Evolutionary conservation across 306 rosid genomes (phyloP), one percentile per base, ranked within the genome.

Genomic region (Alnus rubra): DNA sequence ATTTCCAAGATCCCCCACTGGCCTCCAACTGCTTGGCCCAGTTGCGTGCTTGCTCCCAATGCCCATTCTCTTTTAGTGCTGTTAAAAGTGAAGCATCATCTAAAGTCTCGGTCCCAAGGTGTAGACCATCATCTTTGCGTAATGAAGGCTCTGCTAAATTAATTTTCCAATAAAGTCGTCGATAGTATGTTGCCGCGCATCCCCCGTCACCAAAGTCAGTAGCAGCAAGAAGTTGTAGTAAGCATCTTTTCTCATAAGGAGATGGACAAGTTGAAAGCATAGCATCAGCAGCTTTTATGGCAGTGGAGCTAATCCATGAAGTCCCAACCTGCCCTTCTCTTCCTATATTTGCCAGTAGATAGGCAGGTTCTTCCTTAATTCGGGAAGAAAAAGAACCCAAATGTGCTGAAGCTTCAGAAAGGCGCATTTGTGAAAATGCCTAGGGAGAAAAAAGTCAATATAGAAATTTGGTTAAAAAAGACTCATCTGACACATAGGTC

Each of bases 391-490:
- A 94, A 67, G 98, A 94, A 69, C 97, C 98, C 88, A 94, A 89
- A 84, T 94, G 98, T 10, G 97, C 98, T 55, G 95, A 89, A 76
- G 97, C 95, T 87, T 94, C 98, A 78, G 97, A 83, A 37, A 94
- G 89, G 59, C 97, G 97, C 98, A 94, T 91, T 88, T 94, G 98
- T 19, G 97, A 92, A 83, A 92, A 91, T 51, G 97, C 97, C 98
- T 92, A 85, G 71, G 45, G 12, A 59, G 74, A 82, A 18, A 71
- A 60, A 28, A 62, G 74, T 58, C n/a, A 53, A 69, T 19, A 68
- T 39, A 42, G 12, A 54, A 18, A 23, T 7, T 23, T 11, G 12
- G 30, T 6, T 67, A 15, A 23, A 15, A 39, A 53, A 2, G n/a
- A 63, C 28, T 42, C 14, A 2, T 0, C 6, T 15, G 13, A 18